Percentiles rank a stretch among this genome's conserved stretches.
Evolutionary conservation across 2,329 filamentous ascomycete species (phyloP).

Genomic region (Paracoccidioides lutzii): DNA sequence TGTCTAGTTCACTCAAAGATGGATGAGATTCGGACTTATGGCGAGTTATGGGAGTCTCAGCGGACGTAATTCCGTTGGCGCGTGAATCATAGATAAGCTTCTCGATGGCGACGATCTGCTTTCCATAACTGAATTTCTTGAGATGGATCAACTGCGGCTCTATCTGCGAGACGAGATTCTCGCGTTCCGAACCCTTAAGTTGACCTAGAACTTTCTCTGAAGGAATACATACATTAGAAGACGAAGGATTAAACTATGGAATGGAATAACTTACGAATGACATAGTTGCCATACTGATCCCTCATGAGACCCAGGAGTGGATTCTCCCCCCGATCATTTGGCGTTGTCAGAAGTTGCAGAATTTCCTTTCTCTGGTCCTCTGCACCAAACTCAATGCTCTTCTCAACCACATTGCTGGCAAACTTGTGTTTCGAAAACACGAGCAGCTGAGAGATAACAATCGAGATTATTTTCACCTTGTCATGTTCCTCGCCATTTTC

Average conservation of each 20-base stretch:
- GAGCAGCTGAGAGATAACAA: constrained; percentile 61
- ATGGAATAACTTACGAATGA: constrained; percentile 61
- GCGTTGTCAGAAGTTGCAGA: constrained; percentile 47
- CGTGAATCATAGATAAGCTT: constrained; percentile 36
- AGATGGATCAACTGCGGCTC: constrained; percentile 48
- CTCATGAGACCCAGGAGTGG: constrained; percentile 68
- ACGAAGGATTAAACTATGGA: background rate
- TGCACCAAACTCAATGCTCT: constrained; percentile 64
- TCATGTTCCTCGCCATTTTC: constrained; percentile 62
- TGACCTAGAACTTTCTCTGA: constrained; percentile 65
- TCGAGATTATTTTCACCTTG: constrained; percentile 55
- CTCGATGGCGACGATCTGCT: constrained; percentile 54
- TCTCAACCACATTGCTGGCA: constrained; percentile 94
- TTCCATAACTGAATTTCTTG: constrained; percentile 52
- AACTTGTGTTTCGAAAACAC: constrained; percentile 85
- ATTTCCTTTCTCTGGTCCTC: constrained; percentile 58
- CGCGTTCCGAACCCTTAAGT: constrained; percentile 48
- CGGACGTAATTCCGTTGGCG: background rate
- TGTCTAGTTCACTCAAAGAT: constrained; percentile 4
- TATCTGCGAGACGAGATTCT: constrained; percentile 50
- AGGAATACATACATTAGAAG: constrained; percentile 13
- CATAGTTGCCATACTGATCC: constrained; percentile 91
- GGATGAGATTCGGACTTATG: constrained; percentile 1
- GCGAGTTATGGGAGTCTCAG: constrained; percentile 12
- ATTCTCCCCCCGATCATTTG: constrained; percentile 52